Conservation (phyloP, 2,329 filamentous ascomycete genomes). For the Colletotrichum liriopes region DNA sequence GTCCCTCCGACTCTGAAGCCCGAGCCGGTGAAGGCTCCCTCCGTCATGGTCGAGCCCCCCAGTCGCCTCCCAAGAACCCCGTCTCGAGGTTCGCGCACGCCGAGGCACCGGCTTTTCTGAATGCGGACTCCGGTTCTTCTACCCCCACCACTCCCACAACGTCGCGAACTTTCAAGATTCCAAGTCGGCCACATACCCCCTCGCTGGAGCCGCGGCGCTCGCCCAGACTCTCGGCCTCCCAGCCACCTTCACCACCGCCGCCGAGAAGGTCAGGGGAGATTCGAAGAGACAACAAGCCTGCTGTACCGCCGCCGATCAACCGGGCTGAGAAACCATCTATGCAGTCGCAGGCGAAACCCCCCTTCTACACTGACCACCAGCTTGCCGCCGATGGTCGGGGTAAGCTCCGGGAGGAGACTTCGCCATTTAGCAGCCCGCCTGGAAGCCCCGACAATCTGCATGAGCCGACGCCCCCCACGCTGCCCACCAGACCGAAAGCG, state of each 20-base stretch:
- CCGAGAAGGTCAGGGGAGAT: slow-evolving; percentile 75
- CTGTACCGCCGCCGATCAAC: slow-evolving; percentile 82
- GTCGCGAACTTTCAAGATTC: slow-evolving; percentile 66
- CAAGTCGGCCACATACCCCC: slow-evolving; percentile 71
- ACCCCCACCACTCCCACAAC: slow-evolving; percentile 59
- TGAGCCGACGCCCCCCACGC: slow-evolving; percentile 65
- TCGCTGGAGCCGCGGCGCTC: slow-evolving; percentile 64
- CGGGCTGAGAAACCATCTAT: slow-evolving; percentile 78
- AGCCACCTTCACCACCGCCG: slow-evolving; percentile 75
- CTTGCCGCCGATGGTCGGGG: slow-evolving; percentile 52
- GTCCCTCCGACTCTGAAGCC: slow-evolving; percentile 62
- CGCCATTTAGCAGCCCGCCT: slow-evolving; percentile 91
- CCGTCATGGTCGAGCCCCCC: slow-evolving; percentile 78
- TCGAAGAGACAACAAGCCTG: slow-evolving; percentile 62
- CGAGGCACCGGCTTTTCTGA: slow-evolving; percentile 64
- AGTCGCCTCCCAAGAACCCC: slow-evolving; percentile 74
- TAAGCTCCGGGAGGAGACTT: slow-evolving; percentile 66
- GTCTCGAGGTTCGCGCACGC: slow-evolving; percentile 52
- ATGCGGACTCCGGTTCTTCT: slow-evolving; percentile 61
- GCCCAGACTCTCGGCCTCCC: slow-evolving; percentile 63
- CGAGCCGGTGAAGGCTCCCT: slow-evolving; percentile 66
- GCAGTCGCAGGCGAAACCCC: slow-evolving; percentile 47
- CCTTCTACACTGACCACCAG: slow-evolving; percentile 46
- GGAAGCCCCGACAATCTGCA: slow-evolving; percentile 76
- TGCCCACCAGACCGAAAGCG: slow-evolving; percentile 61